These are phyloP conservation scores for Mycena crocata DNA, from an alignment of 768 basidiomycete species.

Conservation along the genomic window DNA sequence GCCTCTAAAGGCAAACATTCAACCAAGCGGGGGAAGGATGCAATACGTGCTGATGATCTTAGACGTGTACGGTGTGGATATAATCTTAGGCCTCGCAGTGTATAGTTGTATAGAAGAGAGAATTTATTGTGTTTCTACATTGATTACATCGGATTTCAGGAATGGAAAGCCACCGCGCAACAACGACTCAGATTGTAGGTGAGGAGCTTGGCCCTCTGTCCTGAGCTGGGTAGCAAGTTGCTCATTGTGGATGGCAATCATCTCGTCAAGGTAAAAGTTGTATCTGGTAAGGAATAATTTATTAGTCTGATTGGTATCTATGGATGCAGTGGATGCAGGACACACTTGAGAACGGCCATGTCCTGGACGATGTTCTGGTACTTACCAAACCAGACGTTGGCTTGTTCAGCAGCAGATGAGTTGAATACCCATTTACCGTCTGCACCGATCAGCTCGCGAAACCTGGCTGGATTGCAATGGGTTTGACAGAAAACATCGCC, in stretches of 20 bases:
- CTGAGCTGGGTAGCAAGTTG: background rate
- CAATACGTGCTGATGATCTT: background rate
- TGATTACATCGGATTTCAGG: too few relatives aligned
- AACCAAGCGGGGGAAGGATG: background rate
- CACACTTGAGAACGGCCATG: constrained; percentile 26
- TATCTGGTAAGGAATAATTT: background rate
- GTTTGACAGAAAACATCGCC: background rate
- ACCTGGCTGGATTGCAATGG: background rate
- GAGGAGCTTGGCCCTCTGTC: too few relatives aligned
- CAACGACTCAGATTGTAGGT: too few relatives aligned
- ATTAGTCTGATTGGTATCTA: too few relatives aligned
- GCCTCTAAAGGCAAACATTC: background rate
- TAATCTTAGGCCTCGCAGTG: background rate
- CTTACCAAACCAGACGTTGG: constrained; percentile 40
- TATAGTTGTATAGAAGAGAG: too few relatives aligned
- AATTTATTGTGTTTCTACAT: too few relatives aligned
- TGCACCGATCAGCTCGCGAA: background rate
- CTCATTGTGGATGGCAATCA: constrained; percentile 36
- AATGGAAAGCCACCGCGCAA: too few relatives aligned
- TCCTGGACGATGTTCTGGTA: constrained; percentile 36
- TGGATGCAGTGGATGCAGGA: too few relatives aligned
- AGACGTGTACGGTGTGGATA: background rate
- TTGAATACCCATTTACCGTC: constrained; percentile 43
- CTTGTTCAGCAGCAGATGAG: constrained; percentile 42
- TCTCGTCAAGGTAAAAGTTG: constrained; percentile 45